A percentile compares a stretch with the other conserved stretches of the same genome.
Conservation (phyloP, 176 grass and related monocot genomes). For the Musa acuminata region DNA sequence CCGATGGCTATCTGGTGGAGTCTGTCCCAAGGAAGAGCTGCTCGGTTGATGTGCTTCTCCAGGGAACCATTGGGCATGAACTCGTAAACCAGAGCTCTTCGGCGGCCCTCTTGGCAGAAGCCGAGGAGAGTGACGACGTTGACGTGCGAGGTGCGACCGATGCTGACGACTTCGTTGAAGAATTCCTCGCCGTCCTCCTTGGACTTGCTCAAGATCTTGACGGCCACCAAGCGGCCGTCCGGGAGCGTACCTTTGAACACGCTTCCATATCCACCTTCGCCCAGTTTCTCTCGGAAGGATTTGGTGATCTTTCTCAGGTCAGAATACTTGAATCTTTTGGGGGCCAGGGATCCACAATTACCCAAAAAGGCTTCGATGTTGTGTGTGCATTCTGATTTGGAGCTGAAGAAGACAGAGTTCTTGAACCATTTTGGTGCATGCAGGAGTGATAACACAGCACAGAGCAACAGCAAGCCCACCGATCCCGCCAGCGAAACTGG, state of each 20-base stretch:
- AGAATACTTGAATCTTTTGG: slow-evolving; percentile 33
- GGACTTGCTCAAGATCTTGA: not conserved
- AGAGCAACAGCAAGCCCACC: too few relatives aligned
- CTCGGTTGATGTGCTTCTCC: slow-evolving; percentile 37
- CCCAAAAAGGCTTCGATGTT: slow-evolving; percentile 34
- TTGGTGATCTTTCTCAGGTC: slow-evolving; percentile 44
- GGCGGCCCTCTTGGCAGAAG: not conserved
- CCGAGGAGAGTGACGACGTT: not conserved
- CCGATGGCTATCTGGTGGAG: slow-evolving; percentile 6
- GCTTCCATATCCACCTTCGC: slow-evolving; percentile 41
- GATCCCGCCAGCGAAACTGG: too few relatives aligned
- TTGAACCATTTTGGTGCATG: too few relatives aligned
- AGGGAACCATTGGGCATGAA: slow-evolving; percentile 47
- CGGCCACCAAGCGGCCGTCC: not conserved
- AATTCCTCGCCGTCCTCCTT: not conserved
- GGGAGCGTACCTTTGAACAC: slow-evolving; percentile 20
- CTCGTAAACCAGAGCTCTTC: slow-evolving; percentile 44
- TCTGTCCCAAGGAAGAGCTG: slow-evolving; percentile 27
- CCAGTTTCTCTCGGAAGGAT: slow-evolving; percentile 36
- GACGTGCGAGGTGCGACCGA: not conserved
- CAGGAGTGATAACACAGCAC: too few relatives aligned
- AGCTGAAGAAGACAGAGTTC: not conserved
- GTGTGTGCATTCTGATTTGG: not conserved
- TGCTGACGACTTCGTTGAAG: not conserved
- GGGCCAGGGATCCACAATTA: slow-evolving; percentile 20